Evolutionary conservation across 2,329 filamentous ascomycete species (phyloP).

Genomic region (Thelonectria discophora): DNA sequence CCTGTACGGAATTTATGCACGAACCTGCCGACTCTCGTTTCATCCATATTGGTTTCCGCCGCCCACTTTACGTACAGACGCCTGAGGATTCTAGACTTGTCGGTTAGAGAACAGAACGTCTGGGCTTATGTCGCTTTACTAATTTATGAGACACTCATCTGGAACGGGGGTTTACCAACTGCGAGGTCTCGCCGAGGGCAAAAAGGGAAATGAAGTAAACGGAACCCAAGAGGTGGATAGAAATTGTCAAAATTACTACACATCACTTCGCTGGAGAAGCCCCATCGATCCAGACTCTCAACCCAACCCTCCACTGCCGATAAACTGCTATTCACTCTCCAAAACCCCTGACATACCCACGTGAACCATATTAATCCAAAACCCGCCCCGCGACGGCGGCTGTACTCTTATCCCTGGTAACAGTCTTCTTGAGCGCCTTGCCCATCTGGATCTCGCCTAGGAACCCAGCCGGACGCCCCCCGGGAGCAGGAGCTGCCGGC

Average conservation of each 20-base stretch:
- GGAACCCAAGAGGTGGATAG: no score
- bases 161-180: no score
- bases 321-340: slow-evolving; percentile 27
- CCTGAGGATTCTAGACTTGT: no score
- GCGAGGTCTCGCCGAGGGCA: no score
- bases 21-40: slow-evolving; percentile 22
- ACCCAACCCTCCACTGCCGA: no score
- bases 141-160: no score
- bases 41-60: slow-evolving; percentile 18
- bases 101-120: no score
- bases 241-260: no score
- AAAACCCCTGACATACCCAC: not conserved
- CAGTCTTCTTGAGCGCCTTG: slow-evolving; percentile 81
- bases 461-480: slow-evolving; percentile 68
- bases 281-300: no score
- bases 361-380: slow-evolving; percentile 53
- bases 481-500: slow-evolving; percentile 56
- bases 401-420: slow-evolving; percentile 85
- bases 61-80: not conserved
- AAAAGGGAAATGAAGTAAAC: no score
- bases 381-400: slow-evolving; percentile 81
- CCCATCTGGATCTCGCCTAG: slow-evolving; percentile 86
- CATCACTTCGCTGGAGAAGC: no score
- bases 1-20: slow-evolving; percentile 2
- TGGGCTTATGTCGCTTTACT: no score